Evolutionary conservation across 208 protist genomes (phyloP).

Genomic region (Leishmania tropica): DNA sequence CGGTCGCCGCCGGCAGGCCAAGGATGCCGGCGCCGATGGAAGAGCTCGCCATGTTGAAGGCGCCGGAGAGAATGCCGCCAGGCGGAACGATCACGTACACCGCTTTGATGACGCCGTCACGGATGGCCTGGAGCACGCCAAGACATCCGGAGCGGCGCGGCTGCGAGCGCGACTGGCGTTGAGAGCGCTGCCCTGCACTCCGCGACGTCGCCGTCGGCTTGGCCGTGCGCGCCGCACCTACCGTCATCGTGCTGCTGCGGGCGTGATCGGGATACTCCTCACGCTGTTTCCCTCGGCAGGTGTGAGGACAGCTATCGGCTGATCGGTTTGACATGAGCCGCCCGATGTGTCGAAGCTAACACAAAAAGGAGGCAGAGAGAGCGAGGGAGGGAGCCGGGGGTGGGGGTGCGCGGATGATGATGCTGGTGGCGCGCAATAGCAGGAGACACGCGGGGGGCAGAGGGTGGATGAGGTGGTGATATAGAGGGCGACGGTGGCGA

Average conservation of each 20-base stretch:
- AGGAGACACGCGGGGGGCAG: neutral
- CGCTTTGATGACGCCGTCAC: neutral
- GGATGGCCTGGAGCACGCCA: conserved; percentile 1
- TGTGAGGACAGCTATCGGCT: neutral
- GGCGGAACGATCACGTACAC: conserved; percentile 33
- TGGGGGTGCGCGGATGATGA: neutral
- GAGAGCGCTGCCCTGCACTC: conserved; percentile 1
- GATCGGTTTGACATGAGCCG: neutral
- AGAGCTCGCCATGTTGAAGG: conserved; percentile 40
- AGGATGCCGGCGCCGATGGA: conserved; percentile 53
- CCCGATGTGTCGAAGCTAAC: neutral
- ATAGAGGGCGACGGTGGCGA: neutral
- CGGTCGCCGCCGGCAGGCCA: conserved; percentile 41
- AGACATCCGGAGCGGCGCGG: neutral
- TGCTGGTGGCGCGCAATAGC: neutral
- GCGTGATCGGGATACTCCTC: neutral
- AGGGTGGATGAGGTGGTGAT: neutral
- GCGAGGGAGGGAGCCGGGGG: neutral
- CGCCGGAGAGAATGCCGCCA: conserved; percentile 36
- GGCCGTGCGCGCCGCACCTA: neutral
- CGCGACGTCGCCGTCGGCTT: neutral
- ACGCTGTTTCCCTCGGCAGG: neutral
- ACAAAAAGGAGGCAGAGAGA: neutral
- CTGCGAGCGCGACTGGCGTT: neutral
- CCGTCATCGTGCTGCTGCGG: neutral